Percentiles rank a stretch among this genome's conserved stretches.
Conservation (phyloP, 164 flowering plant genomes). For the Houttuynia cordata region DNA sequence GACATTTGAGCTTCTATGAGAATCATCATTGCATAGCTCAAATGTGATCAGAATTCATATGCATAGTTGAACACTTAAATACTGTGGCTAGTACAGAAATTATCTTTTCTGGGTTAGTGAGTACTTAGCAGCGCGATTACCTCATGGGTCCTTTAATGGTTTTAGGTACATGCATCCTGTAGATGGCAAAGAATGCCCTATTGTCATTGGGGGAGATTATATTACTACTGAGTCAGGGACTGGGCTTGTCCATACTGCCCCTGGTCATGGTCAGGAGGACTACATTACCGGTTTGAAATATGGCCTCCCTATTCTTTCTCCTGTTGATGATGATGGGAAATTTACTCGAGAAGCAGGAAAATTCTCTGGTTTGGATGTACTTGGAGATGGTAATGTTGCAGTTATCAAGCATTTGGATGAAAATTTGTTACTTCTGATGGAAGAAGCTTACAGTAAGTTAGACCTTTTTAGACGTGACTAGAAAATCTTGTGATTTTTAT, state of each 20-base stretch:
- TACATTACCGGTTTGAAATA: conserved; percentile 80
- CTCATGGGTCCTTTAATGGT: conserved; percentile 1
- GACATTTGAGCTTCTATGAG: too few relatives aligned
- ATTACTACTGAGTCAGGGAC: conserved; percentile 97
- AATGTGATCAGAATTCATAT: too few relatives aligned
- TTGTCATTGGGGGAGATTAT: conserved; percentile 89
- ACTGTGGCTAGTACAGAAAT: not conserved
- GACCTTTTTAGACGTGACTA: not conserved
- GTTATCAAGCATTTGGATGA: conserved; percentile 69
- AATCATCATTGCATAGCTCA: too few relatives aligned
- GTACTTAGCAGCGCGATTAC: not conserved
- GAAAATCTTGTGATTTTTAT: not conserved
- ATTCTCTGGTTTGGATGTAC: conserved; percentile 86
- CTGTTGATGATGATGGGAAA: conserved; percentile 88
- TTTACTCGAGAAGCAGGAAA: conserved; percentile 92
- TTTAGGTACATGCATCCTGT: conserved; percentile 78
- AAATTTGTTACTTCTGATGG: conserved; percentile 48
- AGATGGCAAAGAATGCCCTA: conserved; percentile 63
- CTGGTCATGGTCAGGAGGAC: conserved; percentile 98
- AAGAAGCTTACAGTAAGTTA: conserved; percentile 81
- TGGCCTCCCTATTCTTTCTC: conserved; percentile 72
- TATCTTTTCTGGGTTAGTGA: too few relatives aligned
- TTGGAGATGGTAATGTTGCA: conserved; percentile 82
- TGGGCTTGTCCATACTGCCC: conserved; percentile 97
- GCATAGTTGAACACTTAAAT: not conserved